Evolutionary conservation across 176 grass and related monocot species (phyloP), one percentile per base, ranked within the genome.

Genomic region (Musa troglodytarum): DNA sequence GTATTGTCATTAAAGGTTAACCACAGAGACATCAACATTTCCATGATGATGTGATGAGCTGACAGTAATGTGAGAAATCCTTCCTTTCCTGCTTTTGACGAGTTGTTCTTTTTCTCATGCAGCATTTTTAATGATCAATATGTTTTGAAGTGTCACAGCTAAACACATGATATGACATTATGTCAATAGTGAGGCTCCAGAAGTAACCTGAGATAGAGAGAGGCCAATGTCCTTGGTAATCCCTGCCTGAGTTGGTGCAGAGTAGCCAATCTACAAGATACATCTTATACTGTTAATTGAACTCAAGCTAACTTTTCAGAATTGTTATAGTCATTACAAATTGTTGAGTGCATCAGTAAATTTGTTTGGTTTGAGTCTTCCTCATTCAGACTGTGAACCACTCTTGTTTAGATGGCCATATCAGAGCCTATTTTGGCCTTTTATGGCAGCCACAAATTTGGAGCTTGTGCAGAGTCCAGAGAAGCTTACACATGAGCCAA

Each of bases 151-250:
- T 6, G 1, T 61, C n/a, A 57, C 16, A 57, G 10, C 1, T 14
- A 20, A 61, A 58, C 17, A 58, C 55, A 58, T 17, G 11, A 11
- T 17, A 3, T 58, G 11, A 14, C 17, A 11, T 17, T 58, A 11
- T 61, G 57, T 34, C 29, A 61, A 61, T 0, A 61, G n/a, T 14
- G 13, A 61, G n/a, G 12, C 17, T 21, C 56, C 55, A 16, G 16
- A 28, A 9, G 22, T 70, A 72, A 90, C 88, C 85, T 90, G 66
- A 49, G 81, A 81, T 25, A 90, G 71, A 28, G 82, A 80, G 8
- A 90, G 72, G 15, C 87, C 72, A 19, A 90, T 82, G 72, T 90
- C 88, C 51, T 77, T 34, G 49, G 74, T 87, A 63, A 87, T 85
- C 77, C 54, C 53, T 21, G 82, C 65, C 26, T 90, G 71, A 85